Base-by-base conservation (phyloP, 768 basidiomycete genomes). In the Trametes meyenii region DNA sequence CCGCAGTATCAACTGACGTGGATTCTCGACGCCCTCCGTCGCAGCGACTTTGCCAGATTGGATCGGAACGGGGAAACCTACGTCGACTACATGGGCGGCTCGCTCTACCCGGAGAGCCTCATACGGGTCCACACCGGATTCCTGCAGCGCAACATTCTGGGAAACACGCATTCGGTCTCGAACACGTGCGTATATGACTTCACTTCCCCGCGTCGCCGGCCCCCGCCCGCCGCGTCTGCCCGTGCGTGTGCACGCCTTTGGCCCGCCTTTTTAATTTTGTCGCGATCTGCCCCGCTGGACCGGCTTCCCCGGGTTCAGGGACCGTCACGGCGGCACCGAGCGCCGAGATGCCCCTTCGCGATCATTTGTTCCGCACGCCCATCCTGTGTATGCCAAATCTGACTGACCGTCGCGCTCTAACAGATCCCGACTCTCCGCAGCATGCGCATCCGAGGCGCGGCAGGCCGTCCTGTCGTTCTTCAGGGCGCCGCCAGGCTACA, bases 41-140 rank as follows among this genome's bases (percentile, higher is more conserved):
- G 70, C 40, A 71, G 67, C 52, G 74, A 77, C 61, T 75, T 73
- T 55, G 56, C 66, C 23, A 62, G 75, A 26, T 70, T 77, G 17
- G 71, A 73, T 62, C 81, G 79, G 13, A 75, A 77, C 10, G 84
- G 84, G 6, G 89, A 92, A 75, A 88, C 86, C 10, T 93, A 93
- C 61, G 87, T 92, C 62, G 92, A 94, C 69, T 93, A 89, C 65
- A 93, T 93, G 89, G 92, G 92, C 33, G 90, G 89, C 23, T 83
- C 89, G 0, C 77, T 93, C 36, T 91, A 90, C 64, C 92, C 92
- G 12, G 88, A 90, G 66, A 88, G 85, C 66, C 83, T 94, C 36
- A 82, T 93, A 60, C 81, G 80, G 40, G 83, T 85, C 11, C 89
- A 92, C 66, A 79, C 85, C 42, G 82, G 84, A 51, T 91, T 92